Evolutionary conservation across 371 early-diverging fungal species (phyloP).

Genomic region (Mucor mucedo): DNA sequence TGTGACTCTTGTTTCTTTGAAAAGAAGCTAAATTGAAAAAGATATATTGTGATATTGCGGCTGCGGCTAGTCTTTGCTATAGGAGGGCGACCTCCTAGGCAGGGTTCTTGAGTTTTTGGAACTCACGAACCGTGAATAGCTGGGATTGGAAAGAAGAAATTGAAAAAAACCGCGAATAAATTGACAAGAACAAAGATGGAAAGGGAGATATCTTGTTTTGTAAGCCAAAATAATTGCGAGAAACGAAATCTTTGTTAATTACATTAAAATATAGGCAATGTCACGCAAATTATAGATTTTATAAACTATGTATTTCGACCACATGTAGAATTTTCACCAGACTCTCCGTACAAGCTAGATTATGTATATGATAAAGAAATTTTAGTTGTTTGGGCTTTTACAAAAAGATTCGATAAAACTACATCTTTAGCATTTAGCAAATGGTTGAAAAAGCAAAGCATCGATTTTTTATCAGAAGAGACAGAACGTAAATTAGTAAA

Average conservation of each 20-base stretch:
- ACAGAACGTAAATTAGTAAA: conserved; percentile 26
- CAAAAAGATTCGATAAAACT: conserved; percentile 14
- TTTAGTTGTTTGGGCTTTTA: conserved; percentile 15
- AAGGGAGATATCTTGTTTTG: conserved; percentile 3
- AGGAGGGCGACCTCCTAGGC: no score
- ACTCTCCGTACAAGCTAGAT: conserved; percentile 23
- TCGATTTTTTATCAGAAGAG: conserved; percentile 23
- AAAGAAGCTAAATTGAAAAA: no score
- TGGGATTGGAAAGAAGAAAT: conserved; percentile 10
- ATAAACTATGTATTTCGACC: conserved; percentile 28
- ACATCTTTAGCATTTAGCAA: conserved; percentile 22
- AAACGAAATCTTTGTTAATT: conserved; percentile 21
- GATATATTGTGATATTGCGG: no score
- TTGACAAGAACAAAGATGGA: conserved; percentile 7
- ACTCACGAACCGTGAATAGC: no score
- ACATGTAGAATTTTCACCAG: conserved; percentile 10
- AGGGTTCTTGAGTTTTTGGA: no score
- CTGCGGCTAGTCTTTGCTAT: no score
- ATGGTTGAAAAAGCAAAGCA: conserved; percentile 27
- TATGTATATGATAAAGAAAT: conserved; percentile 20
- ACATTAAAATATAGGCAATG: conserved; percentile 25
- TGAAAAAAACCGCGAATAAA: background rate
- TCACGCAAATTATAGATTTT: conserved; percentile 22
- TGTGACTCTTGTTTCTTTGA: no score
- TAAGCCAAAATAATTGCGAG: conserved; percentile 8